Evolutionary conservation across 2,329 filamentous ascomycete species (phyloP).

Genomic region (Colletotrichum euphorbiae): DNA sequence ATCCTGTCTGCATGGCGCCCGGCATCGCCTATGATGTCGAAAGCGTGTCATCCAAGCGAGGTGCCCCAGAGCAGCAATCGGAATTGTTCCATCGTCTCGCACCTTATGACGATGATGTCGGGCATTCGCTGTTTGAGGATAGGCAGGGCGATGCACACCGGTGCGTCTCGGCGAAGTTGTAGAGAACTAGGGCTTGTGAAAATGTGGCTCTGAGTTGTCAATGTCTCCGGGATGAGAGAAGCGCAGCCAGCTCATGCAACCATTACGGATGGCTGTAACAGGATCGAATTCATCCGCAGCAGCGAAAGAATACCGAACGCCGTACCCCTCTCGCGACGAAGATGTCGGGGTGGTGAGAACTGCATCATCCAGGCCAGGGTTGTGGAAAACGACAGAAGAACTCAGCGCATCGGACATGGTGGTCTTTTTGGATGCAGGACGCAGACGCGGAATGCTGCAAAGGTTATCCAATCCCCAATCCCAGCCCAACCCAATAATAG

Average conservation of each 20-base stretch:
- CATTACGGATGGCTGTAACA: constrained; percentile 35
- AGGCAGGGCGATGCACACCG: constrained; percentile 29
- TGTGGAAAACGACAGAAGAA: constrained; percentile 10
- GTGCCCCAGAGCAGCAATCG: constrained; percentile 3
- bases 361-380: constrained; percentile 28
- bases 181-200: constrained; percentile 21
- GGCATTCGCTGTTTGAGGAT: constrained; percentile 10
- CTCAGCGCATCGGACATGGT: constrained; percentile 16
- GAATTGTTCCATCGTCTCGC: not conserved
- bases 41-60: not conserved
- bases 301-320: constrained; percentile 9
- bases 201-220: constrained; percentile 40
- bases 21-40: constrained; percentile 1
- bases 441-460: not conserved
- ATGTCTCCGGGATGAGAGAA: constrained; percentile 11
- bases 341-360: constrained; percentile 23
- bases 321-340: constrained; percentile 23
- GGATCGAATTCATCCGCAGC: constrained; percentile 23
- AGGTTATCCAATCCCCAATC: constrained; percentile 39
- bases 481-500: constrained; percentile 36
- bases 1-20: constrained; percentile 17
- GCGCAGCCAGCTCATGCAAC: constrained; percentile 41
- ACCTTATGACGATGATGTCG: constrained; percentile 17
- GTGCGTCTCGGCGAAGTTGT: constrained; percentile 29
- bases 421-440: constrained; percentile 6